phyloP scores from a whole-genome alignment of 2,329 filamentous ascomycete species.

The Capronia epimyces region DNA sequence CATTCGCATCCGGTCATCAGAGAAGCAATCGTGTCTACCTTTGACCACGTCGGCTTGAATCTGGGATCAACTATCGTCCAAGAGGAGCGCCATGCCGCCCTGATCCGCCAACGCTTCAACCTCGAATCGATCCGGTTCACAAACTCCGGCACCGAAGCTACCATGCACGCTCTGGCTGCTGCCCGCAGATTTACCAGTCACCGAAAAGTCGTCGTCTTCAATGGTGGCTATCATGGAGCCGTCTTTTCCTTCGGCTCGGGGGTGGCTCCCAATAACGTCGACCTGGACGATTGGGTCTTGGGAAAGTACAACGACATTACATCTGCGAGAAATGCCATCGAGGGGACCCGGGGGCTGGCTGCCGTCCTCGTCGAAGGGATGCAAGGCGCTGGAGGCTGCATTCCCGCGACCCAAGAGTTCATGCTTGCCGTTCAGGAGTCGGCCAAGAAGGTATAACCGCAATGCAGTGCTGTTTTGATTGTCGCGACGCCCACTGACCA shows the following conservation, averaged over 20 bases:
- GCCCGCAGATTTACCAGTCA: slow-evolving; percentile 46
- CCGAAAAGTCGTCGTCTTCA: slow-evolving; percentile 72
- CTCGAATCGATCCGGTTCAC: slow-evolving; percentile 49
- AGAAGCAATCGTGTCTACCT: slow-evolving; percentile 42
- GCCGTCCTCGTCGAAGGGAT: slow-evolving; percentile 63
- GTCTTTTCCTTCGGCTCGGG: slow-evolving; percentile 49
- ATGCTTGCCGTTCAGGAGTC: slow-evolving; percentile 46
- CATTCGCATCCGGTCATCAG: slow-evolving; percentile 56
- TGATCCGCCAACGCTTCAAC: slow-evolving; percentile 49
- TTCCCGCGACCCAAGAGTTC: slow-evolving; percentile 46
- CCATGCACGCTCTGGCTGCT: slow-evolving; percentile 53
- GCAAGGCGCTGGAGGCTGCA: slow-evolving; percentile 58
- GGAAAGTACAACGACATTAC: slow-evolving; percentile 57
- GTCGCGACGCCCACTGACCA: neutral
- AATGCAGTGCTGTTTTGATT: neutral
- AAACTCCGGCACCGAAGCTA: slow-evolving; percentile 63
- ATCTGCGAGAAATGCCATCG: slow-evolving; percentile 41
- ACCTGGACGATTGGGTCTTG: slow-evolving; percentile 52
- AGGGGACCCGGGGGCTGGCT: slow-evolving; percentile 44
- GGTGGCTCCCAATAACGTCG: slow-evolving; percentile 46
- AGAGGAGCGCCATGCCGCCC: slow-evolving; percentile 48
- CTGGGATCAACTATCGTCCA: slow-evolving; percentile 49
- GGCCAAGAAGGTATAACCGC: slow-evolving; percentile 47
- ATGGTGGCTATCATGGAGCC: slow-evolving; percentile 71
- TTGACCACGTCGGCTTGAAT: slow-evolving; percentile 48